Base-by-base conservation (phyloP, 345 rosid genomes). In the Eutrema yunnanense region DNA sequence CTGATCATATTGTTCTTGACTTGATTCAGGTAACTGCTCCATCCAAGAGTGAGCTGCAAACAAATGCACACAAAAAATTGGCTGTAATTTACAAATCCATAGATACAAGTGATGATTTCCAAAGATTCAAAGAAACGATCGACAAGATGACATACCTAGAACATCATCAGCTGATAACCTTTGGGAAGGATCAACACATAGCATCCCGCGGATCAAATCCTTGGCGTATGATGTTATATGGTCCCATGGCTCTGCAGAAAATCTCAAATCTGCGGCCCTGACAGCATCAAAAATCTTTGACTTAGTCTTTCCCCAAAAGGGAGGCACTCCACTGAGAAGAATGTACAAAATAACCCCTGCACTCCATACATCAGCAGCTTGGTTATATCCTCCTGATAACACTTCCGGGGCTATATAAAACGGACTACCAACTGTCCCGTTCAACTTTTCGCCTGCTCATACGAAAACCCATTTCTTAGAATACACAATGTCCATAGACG, bases 341-440 rank as follows among this genome's bases (percentile, higher is more conserved):
- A 85, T 85, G 76, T 85, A 85, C 56, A 83, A 69, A 67, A 89
- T 85, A 62, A 86, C 90, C 70, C 95, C 92, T 60, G 95, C 84
- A 80, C 95, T 89, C 95, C 96, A 89, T 62, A 87, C 80, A 80
- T 87, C 96, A 70, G 91, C 96, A 65, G 86, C 86, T 73, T 89
- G 80, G 69, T 87, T 79, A 77, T 87, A 87, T n/a, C 85, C 85
- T 61, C 92, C 96, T 5, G 81, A 66, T 27, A 89, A 70, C 69
- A 89, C 96, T 79, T 89, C 92, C 0, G 92, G 92, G 27, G 92
- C 96, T 69, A 89, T 84, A 62, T 89, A 87, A 79, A 87, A 87
- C 8, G 96, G 96, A 42, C 92, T 85, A 2, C 90, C 96, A 67
- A 83, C 96, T 2, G 87, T 84, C 44, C 88, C 92, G 26, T 71